A percentile compares a stretch with the other conserved stretches of the same genome.
These are phyloP conservation scores for Saururus chinensis DNA, from an alignment of 164 flowering plant genomes.

Conservation along the genomic window DNA sequence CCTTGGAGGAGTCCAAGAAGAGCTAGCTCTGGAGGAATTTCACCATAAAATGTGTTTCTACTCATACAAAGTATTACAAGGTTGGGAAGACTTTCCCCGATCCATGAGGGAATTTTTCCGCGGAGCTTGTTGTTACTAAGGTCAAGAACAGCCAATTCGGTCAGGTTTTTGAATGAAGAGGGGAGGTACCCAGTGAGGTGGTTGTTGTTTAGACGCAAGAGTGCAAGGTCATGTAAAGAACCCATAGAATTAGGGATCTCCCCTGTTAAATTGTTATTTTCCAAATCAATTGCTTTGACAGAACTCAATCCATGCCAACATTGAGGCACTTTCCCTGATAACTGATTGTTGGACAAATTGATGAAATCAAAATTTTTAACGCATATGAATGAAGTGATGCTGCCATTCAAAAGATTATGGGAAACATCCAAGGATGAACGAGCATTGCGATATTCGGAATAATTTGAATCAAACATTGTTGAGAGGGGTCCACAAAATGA, in stretches of 20 bases:
- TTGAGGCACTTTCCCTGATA: neutral
- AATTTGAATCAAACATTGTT: neutral
- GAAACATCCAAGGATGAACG: neutral
- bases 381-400: neutral
- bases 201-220: neutral
- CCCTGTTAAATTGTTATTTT: too few species aligned
- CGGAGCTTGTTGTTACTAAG: neutral
- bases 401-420: neutral
- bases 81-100: neutral
- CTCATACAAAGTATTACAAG: conserved; percentile 9
- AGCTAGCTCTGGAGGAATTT: conserved; percentile 6
- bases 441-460: too few species aligned
- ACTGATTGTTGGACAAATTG: neutral
- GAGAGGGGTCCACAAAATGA: too few species aligned
- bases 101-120: neutral
- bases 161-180: neutral
- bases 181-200: conserved; percentile 1
- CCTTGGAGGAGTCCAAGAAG: conserved; percentile 10
- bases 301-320: too few species aligned
- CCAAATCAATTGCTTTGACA: too few species aligned
- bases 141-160: neutral
- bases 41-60: conserved; percentile 10
- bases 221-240: neutral
- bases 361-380: neutral
- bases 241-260: neutral